phyloP scores from a whole-genome alignment of 2,329 filamentous ascomycete genomes.

The Phyllosticta capitalensis region DNA sequence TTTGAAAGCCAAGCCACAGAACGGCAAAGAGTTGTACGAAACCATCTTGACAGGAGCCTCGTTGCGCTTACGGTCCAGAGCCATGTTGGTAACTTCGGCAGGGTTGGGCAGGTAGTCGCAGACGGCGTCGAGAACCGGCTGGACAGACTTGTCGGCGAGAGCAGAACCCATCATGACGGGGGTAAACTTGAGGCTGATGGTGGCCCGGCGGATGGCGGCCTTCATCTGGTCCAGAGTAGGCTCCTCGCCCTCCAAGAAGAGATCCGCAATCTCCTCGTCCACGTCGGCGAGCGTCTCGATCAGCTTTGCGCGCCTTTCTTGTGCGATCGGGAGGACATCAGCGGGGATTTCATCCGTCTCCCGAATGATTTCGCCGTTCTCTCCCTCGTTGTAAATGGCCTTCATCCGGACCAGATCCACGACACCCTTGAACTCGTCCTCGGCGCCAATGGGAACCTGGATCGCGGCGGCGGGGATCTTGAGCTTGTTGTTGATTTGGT shows the following conservation, averaged over 20 bases:
- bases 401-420: constrained; percentile 90
- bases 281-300: constrained; percentile 96
- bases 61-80: constrained; percentile 68
- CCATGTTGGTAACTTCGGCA: constrained; percentile 76
- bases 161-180: constrained; percentile 96
- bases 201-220: constrained; percentile 81
- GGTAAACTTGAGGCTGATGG: constrained; percentile 81
- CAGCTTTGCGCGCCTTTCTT: constrained; percentile 73
- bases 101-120: constrained; percentile 95
- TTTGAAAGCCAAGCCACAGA: constrained; percentile 95
- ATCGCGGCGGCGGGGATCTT: constrained; percentile 87
- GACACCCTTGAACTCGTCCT: constrained; percentile 86
- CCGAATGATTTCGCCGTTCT: constrained; percentile 64
- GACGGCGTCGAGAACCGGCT: constrained; percentile 93
- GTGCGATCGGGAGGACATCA: constrained; percentile 63
- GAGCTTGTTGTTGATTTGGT: constrained; percentile 95
- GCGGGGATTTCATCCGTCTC: constrained; percentile 73
- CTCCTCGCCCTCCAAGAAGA: constrained; percentile 79
- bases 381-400: constrained; percentile 84
- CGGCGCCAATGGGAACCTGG: constrained; percentile 85
- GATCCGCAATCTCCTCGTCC: constrained; percentile 92
- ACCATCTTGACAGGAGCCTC: constrained; percentile 80
- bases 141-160: constrained; percentile 85
- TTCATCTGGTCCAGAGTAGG: constrained; percentile 79
- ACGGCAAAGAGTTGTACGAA: constrained; percentile 86